Percentiles rank a stretch among this genome's conserved stretches.
Conservation (phyloP, 257 asterid species). For the Salvia miltiorrhiza region DNA sequence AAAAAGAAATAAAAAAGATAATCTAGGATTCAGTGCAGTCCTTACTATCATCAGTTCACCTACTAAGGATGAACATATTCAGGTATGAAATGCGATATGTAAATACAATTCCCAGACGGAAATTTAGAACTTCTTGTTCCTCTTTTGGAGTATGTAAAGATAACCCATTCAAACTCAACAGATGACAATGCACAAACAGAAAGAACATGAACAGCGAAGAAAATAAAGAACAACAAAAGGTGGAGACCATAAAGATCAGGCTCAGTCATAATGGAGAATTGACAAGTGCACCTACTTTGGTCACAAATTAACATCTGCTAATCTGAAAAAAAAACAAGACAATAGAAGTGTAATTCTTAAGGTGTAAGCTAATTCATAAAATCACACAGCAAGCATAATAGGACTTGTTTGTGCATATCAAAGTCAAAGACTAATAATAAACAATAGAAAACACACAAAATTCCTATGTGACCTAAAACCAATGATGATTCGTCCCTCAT, state of each 20-base stretch:
- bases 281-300: neutral
- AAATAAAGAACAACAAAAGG: neutral
- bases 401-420: neutral
- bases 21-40: slow-evolving; percentile 1
- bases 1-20: slow-evolving; percentile 12
- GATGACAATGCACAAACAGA: neutral
- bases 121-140: neutral
- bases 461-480: neutral
- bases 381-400: neutral
- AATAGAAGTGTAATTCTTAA: neutral
- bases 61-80: neutral
- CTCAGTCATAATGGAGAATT: neutral
- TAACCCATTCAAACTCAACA: neutral
- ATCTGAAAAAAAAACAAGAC: neutral
- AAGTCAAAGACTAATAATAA: neutral
- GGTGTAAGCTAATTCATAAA: neutral
- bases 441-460: neutral
- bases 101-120: neutral
- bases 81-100: neutral
- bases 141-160: neutral
- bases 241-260: neutral
- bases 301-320: neutral
- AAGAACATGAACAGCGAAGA: neutral
- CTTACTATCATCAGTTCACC: slow-evolving; percentile 4
- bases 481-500: neutral